phyloP scores from a whole-genome alignment of 2,329 filamentous ascomycete species.

The Penicillium sp. region DNA sequence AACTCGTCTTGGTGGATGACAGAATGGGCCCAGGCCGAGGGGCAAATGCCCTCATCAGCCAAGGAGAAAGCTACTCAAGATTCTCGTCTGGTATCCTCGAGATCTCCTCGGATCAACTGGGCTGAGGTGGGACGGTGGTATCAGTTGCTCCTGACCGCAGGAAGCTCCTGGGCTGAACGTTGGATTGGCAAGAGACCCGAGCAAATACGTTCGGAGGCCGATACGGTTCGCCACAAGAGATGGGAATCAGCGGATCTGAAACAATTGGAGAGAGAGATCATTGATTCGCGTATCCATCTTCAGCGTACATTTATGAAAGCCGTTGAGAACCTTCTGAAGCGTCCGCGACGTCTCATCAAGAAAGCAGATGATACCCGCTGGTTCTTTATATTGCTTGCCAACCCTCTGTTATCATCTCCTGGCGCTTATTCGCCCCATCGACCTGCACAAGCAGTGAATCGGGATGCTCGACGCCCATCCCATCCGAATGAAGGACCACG shows the following conservation, averaged over 20 bases:
- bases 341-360: conserved; percentile 70
- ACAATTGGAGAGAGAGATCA: conserved; percentile 55
- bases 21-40: conserved; percentile 47
- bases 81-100: conserved; percentile 52
- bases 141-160: conserved; percentile 66
- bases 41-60: conserved; percentile 31
- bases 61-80: conserved; percentile 37
- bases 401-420: conserved; percentile 69
- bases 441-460: conserved; percentile 20
- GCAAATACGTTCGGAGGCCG: conserved; percentile 30
- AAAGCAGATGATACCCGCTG: conserved; percentile 74
- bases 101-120: conserved; percentile 76
- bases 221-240: conserved; percentile 24
- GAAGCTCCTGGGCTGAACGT: conserved; percentile 64
- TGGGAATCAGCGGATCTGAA: conserved; percentile 48
- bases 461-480: conserved; percentile 33
- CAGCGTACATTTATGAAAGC: conserved; percentile 74
- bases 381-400: conserved; percentile 74
- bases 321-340: conserved; percentile 76
- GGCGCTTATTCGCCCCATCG: conserved; percentile 20
- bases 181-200: conserved; percentile 57
- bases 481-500: conserved; percentile 27
- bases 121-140: conserved; percentile 73
- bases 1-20: conserved; percentile 84
- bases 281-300: conserved; percentile 67